phyloP scores from a whole-genome alignment of 139 green algal genomes.

The Chlamydomonas sp. region DNA sequence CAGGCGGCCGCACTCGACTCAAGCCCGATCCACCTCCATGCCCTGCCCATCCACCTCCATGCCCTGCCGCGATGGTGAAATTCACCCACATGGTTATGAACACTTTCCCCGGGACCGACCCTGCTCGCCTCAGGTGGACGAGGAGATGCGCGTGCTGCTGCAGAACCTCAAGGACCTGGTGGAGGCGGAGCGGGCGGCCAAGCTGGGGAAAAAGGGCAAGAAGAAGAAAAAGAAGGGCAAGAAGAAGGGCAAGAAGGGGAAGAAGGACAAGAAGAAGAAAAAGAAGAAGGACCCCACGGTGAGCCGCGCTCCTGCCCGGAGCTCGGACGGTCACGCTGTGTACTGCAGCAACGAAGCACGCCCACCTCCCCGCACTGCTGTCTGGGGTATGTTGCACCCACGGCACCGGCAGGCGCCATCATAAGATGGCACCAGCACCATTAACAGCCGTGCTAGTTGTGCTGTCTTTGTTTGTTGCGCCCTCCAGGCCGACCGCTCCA shows the following conservation, averaged over 20 bases:
- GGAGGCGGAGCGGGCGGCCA: conserved; percentile 76
- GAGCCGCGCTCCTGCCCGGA: neutral
- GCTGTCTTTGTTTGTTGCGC: too few relatives aligned
- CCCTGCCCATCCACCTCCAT: too few relatives aligned
- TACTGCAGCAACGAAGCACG: too few relatives aligned
- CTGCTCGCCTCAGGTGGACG: conserved; percentile 73
- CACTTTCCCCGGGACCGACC: neutral
- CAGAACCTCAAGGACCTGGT: conserved; percentile 90
- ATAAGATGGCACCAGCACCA: neutral
- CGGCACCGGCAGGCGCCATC: too few relatives aligned
- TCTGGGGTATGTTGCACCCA: too few relatives aligned
- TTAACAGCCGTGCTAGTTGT: neutral
- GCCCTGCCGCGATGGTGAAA: too few relatives aligned
- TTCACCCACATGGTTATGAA: neutral
- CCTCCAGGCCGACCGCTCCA: conserved; percentile 72
- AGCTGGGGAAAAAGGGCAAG: conserved; percentile 78
- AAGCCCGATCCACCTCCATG: too few relatives aligned
- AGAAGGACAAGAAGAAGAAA: conserved; percentile 66
- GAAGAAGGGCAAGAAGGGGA: conserved; percentile 68
- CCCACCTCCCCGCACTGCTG: too few relatives aligned
- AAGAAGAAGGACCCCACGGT: conserved; percentile 89
- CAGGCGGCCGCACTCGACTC: too few relatives aligned
- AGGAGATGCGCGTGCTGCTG: conserved; percentile 88
- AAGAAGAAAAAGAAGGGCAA: conserved; percentile 63
- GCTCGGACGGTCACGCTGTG: too few relatives aligned